Percentiles rank a stretch among this genome's conserved stretches.
Evolutionary conservation across 2,329 filamentous ascomycete species (phyloP).

Genomic region (Colletotrichum musicola): DNA sequence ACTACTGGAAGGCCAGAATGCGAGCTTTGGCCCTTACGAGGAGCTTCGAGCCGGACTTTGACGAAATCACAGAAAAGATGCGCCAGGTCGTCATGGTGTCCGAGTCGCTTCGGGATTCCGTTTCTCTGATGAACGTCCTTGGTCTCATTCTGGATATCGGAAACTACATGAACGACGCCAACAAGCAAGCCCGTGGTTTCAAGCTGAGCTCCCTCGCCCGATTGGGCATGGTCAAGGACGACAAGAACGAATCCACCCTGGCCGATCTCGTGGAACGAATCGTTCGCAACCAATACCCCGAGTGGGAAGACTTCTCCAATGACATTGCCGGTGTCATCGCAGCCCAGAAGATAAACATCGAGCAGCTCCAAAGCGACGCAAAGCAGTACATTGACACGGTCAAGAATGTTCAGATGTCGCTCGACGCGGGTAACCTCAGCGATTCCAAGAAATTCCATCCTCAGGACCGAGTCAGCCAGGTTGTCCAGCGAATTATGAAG

Average conservation of each 20-base stretch:
- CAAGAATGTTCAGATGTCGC: constrained; percentile 89
- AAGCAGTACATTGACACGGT: constrained; percentile 95
- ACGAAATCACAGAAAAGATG: constrained; percentile 88
- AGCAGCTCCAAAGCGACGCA: constrained; percentile 88
- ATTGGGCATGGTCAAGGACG: constrained; percentile 97
- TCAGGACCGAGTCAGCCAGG: constrained; percentile 91
- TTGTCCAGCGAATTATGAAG: constrained; percentile 96
- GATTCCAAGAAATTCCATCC: constrained; percentile 98
- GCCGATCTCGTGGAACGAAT: constrained; percentile 97
- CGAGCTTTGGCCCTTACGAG: constrained; percentile 87
- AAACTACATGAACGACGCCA: constrained; percentile 99
- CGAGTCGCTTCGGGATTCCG: constrained; percentile 90
- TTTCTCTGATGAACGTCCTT: constrained; percentile 94
- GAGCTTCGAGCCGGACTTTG: constrained; percentile 89
- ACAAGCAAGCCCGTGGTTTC: constrained; percentile 98
- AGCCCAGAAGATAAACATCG: constrained; percentile 93
- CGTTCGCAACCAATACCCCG: constrained; percentile 94
- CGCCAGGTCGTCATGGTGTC: constrained; percentile 88
- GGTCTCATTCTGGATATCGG: constrained; percentile 97
- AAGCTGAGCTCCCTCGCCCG: constrained; percentile 95
- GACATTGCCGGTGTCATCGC: constrained; percentile 85
- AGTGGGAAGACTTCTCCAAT: constrained; percentile 90
- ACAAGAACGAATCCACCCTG: constrained; percentile 97
- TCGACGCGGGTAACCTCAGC: constrained; percentile 93
- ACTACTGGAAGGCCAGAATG: constrained; percentile 99